phyloP scores from a whole-genome alignment of 352 stramenopile genomes.

The Globisporangium paddicum region DNA sequence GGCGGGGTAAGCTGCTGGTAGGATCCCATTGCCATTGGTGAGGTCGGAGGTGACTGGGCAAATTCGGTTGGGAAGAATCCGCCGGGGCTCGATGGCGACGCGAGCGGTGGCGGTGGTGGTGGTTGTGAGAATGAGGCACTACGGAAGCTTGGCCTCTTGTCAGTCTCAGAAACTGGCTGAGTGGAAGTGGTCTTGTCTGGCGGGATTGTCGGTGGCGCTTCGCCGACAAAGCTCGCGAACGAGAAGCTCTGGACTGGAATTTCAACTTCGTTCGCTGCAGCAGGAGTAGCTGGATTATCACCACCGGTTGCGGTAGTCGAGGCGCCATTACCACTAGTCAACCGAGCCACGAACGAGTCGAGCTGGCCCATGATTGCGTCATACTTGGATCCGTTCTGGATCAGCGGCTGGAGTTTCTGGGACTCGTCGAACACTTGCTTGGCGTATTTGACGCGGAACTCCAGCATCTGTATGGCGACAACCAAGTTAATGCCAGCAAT shows the following conservation, averaged over 20 bases:
- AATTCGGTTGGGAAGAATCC: constrained; percentile 10
- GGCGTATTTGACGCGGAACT: constrained; percentile 63
- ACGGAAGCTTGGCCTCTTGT: not conserved
- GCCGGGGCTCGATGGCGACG: constrained; percentile 9
- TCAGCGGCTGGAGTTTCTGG: constrained; percentile 40
- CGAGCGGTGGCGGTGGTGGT: constrained; percentile 3
- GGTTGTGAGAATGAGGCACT: not conserved
- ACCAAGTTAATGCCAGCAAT: not conserved
- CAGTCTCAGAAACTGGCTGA: not conserved
- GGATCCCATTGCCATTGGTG: not conserved
- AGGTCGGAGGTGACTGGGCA: not conserved
- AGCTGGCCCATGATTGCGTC: constrained; percentile 40
- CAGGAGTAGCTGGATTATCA: not conserved
- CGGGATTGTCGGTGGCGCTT: constrained; percentile 15
- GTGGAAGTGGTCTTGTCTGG: not conserved
- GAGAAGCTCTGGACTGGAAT: constrained; percentile 41
- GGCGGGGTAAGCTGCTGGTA: not conserved
- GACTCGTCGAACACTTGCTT: constrained; percentile 48
- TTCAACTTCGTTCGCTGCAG: not conserved
- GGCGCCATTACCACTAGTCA: constrained; percentile 5
- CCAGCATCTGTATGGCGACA: constrained; percentile 27
- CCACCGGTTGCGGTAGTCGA: not conserved
- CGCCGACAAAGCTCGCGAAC: constrained; percentile 65
- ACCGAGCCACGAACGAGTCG: constrained; percentile 26
- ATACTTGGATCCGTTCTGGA: constrained; percentile 34